These are phyloP conservation scores for Closterium sp. DNA, from an alignment of 139 green algal species.

Conservation along the genomic window DNA sequence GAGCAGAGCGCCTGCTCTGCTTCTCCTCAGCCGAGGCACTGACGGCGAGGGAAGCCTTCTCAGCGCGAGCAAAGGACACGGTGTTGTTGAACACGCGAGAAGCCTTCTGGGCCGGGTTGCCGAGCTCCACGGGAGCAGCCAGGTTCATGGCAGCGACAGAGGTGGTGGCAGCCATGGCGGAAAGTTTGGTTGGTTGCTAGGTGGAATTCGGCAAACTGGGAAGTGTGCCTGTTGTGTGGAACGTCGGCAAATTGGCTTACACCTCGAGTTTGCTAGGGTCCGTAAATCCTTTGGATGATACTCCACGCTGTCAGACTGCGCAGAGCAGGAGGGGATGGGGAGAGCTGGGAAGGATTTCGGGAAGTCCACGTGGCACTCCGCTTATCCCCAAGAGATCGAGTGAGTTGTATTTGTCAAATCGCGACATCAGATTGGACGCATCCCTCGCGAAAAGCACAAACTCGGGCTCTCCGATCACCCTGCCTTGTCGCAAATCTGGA, in stretches of 20 bases:
- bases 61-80: background rate
- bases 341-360: background rate
- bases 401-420: background rate
- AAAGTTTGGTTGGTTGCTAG: background rate
- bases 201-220: background rate
- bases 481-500: background rate
- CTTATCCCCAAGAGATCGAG: background rate
- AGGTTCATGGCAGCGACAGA: background rate
- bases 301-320: background rate
- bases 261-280: background rate
- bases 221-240: background rate
- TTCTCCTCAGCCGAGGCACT: constrained; percentile 1
- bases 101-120: constrained; percentile 10
- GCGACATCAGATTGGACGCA: background rate
- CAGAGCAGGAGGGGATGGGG: background rate
- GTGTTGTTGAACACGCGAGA: background rate
- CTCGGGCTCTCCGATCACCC: background rate
- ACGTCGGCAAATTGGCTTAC: background rate
- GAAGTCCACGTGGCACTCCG: background rate
- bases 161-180: background rate
- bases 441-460: background rate
- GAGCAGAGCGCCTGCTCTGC: constrained; percentile 30
- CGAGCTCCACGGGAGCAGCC: background rate
- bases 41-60: constrained; percentile 2
- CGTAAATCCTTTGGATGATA: background rate